Conservation (phyloP, 768 basidiomycete genomes). For the Lactifluus pinguis region DNA sequence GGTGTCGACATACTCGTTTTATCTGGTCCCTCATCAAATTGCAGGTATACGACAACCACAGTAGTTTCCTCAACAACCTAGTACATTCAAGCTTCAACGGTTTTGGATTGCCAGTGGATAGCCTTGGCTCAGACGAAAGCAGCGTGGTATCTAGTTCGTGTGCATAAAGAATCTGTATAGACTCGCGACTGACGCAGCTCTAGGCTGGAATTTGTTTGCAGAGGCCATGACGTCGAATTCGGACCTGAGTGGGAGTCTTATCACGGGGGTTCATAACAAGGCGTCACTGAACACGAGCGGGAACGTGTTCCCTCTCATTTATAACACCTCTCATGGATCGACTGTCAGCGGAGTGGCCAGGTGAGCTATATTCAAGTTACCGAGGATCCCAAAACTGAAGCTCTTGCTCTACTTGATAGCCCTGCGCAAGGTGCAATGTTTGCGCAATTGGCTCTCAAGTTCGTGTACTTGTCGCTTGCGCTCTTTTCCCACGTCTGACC, state of each 20-base stretch:
- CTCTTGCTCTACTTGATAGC: background rate
- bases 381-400: background rate
- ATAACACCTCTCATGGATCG: background rate
- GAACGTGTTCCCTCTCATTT: conserved; percentile 6
- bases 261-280: conserved; percentile 3
- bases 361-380: background rate
- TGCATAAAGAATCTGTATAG: background rate
- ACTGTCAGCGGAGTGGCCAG: conserved; percentile 6
- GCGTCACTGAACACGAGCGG: background rate
- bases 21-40: background rate
- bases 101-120: conserved; percentile 13
- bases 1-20: background rate
- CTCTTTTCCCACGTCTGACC: background rate
- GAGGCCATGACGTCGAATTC: conserved; percentile 4
- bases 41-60: conserved; percentile 9
- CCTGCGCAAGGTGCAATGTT: conserved; percentile 22
- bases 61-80: background rate
- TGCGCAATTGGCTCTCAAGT: conserved; percentile 22
- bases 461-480: background rate
- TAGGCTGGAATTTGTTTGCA: conserved; percentile 11
- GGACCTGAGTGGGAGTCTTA: background rate
- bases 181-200: background rate
- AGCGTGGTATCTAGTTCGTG: background rate
- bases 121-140: background rate
- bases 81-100: background rate